Conservation (phyloP, 768 basidiomycete species). For the Melanogaster broomeanus region DNA sequence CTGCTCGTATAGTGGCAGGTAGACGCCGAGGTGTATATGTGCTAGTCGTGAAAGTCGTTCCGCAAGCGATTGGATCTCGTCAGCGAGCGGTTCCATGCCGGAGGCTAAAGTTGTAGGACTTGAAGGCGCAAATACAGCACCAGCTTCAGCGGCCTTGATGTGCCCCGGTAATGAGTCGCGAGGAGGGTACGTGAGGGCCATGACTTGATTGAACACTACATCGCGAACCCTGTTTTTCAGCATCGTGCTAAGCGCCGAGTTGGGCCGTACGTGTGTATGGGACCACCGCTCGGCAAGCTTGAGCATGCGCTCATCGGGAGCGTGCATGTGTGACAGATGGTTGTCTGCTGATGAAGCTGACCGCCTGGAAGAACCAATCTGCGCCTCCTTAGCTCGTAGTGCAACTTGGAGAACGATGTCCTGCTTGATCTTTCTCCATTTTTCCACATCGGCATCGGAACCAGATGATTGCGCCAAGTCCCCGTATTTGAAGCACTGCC, state of each 20-base stretch:
- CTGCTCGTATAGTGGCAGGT: slow-evolving; percentile 75
- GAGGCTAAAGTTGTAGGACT: slow-evolving; percentile 34
- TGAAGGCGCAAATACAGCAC: slow-evolving; percentile 7
- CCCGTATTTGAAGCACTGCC: slow-evolving; percentile 52
- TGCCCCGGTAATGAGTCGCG: slow-evolving; percentile 37
- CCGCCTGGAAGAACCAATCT: slow-evolving; percentile 26
- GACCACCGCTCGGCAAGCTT: slow-evolving; percentile 71
- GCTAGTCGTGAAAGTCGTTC: slow-evolving; percentile 75
- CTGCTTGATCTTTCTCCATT: slow-evolving; percentile 56
- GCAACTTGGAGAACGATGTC: slow-evolving; percentile 79
- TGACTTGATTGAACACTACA: slow-evolving; percentile 61
- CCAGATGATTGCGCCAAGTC: slow-evolving; percentile 24
- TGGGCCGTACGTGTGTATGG: slow-evolving; percentile 60
- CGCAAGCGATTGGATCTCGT: slow-evolving; percentile 65
- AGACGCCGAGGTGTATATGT: slow-evolving; percentile 73
- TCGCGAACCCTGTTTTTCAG: slow-evolving; percentile 65
- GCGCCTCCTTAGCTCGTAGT: slow-evolving; percentile 58
- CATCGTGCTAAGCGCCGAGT: slow-evolving; percentile 60
- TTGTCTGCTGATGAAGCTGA: slow-evolving; percentile 25
- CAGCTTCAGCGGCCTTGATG: slow-evolving; percentile 27
- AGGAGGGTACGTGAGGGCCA: slow-evolving; percentile 52
- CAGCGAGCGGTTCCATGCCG: slow-evolving; percentile 72
- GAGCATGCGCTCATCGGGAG: slow-evolving; percentile 54
- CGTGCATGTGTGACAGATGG: slow-evolving; percentile 23
- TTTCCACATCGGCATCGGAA: slow-evolving; percentile 44